Percentiles rank a stretch among this genome's conserved stretches.
Evolutionary conservation across 192 early-diverging fungal species (phyloP).

Genomic region (Podila epicladia): DNA sequence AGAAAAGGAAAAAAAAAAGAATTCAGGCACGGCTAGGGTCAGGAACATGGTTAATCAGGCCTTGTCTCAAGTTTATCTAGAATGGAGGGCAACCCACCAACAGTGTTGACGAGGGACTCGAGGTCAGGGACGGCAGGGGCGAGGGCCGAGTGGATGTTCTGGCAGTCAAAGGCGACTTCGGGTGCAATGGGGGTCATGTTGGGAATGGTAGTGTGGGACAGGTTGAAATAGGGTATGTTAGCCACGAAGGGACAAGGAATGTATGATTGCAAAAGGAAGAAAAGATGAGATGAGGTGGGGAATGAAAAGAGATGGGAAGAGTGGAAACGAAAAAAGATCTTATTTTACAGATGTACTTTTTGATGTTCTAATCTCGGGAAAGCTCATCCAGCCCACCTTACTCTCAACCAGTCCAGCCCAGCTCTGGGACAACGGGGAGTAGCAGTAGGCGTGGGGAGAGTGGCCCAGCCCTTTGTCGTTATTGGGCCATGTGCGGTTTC

Average conservation of each 20-base stretch:
- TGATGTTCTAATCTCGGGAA: too few species aligned
- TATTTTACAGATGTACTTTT: too few species aligned
- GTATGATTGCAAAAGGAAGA: background rate
- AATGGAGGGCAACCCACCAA: constrained; percentile 9
- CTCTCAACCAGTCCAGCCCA: too few species aligned
- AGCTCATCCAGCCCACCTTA: too few species aligned
- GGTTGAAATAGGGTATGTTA: background rate
- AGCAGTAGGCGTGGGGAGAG: too few species aligned
- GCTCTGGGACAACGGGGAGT: too few species aligned
- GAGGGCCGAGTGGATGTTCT: constrained; percentile 37
- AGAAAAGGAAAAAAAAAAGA: background rate
- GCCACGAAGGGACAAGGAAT: too few species aligned
- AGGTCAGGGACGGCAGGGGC: constrained; percentile 25
- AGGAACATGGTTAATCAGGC: background rate
- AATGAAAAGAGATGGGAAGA: constrained; percentile 4
- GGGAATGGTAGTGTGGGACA: background rate
- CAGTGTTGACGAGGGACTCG: constrained; percentile 47
- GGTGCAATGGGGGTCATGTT: constrained; percentile 33
- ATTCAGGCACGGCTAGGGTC: too few species aligned
- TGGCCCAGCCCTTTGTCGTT: too few species aligned
- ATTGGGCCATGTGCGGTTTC: too few species aligned
- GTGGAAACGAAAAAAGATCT: too few species aligned
- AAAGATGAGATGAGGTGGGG: background rate
- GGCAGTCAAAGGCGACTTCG: constrained; percentile 25
- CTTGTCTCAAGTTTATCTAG: too few species aligned